Base-by-base conservation (phyloP, 1,284 basidiomycete genomes). In the Rhodotorula mucilaginosa region DNA sequence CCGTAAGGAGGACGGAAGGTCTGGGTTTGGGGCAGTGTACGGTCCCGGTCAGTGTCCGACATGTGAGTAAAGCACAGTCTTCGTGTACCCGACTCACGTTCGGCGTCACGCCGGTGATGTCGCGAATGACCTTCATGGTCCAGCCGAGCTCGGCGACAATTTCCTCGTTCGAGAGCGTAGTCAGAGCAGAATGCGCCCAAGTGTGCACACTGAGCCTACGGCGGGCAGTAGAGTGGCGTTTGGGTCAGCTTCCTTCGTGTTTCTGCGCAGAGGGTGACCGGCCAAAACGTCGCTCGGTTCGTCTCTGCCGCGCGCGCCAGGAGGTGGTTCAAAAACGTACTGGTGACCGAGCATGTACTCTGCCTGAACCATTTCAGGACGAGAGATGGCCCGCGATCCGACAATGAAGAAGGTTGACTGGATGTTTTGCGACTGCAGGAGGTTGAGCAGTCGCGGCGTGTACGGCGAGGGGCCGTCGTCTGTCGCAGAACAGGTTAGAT, bases 361-460 rank as follows among this genome's bases (percentile, higher is more conserved):
- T 74, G 90, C 88, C 63, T 90, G 83, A 29, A 97, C 85, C 77
- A 93, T 87, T 23, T 85, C 80, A 8, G 93, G 90, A 69, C 88
- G 86, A 71, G 92, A 90, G 74, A 96, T 86, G 74, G 90, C 90
- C 76, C 94, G 91, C 47, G 92, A 95, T 66, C 93, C 93, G 29
- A 97, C 89, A 61, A 93, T 88, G 83, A 96, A 97, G 85, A 97
- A 97, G 5, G 94, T 97, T 8, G 93, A 87, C 31, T 83, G 84
- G 76, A 96, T 79, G 67, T 88, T 81, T 79, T 90, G 85, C 75
- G 87, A 80, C 61, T 85, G 80, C 65, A 97, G 84, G 79, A 86
- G 93, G 66, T 88, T 82, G 56, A 95, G 85, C 21, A 93, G 82
- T 69, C 86, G 85, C n/a, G 91, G 87, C 2, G 92, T 95, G 81